phyloP scores from a whole-genome alignment of 2,329 filamentous ascomycete species.

The Aspergillus tanneri region DNA sequence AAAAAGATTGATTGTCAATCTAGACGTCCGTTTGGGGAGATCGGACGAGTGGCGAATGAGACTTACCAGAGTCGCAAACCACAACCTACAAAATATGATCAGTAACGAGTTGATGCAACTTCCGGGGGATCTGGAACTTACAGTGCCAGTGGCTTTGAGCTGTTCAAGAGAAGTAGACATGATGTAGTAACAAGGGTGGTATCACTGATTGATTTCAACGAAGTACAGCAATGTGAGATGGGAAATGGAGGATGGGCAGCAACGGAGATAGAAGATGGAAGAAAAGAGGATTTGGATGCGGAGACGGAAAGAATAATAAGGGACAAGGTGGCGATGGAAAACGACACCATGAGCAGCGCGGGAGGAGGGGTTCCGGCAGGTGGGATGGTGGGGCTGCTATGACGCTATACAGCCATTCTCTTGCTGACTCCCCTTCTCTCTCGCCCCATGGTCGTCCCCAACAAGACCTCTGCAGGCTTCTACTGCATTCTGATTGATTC shows the following conservation, averaged over 20 bases:
- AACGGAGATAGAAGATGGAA: constrained; percentile 8
- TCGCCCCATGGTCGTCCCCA: background rate
- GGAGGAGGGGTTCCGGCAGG: constrained; percentile 9
- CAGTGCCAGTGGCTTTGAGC: constrained; percentile 94
- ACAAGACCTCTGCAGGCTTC: background rate
- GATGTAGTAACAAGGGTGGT: constrained; percentile 21
- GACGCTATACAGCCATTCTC: constrained; percentile 17
- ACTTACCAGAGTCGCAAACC: constrained; percentile 91
- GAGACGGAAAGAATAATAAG: constrained; percentile 13
- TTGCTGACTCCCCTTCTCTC: background rate
- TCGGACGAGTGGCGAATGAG: constrained; percentile 7
- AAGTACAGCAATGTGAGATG: background rate
- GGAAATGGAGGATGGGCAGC: constrained; percentile 13
- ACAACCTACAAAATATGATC: constrained; percentile 63
- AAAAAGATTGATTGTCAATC: constrained; percentile 24
- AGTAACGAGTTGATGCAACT: constrained; percentile 7
- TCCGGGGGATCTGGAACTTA: constrained; percentile 53
- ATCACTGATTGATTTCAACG: constrained; percentile 2
- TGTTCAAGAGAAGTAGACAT: constrained; percentile 94
- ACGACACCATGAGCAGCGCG: background rate
- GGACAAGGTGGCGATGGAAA: constrained; percentile 16
- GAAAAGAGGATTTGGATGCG: constrained; percentile 9
- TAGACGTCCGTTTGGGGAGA: constrained; percentile 25
- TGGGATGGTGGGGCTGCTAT: constrained; percentile 26
- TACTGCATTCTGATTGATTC: background rate